Evolutionary conservation across 768 basidiomycete species (phyloP).

Genomic region (Kwoniella europaea): DNA sequence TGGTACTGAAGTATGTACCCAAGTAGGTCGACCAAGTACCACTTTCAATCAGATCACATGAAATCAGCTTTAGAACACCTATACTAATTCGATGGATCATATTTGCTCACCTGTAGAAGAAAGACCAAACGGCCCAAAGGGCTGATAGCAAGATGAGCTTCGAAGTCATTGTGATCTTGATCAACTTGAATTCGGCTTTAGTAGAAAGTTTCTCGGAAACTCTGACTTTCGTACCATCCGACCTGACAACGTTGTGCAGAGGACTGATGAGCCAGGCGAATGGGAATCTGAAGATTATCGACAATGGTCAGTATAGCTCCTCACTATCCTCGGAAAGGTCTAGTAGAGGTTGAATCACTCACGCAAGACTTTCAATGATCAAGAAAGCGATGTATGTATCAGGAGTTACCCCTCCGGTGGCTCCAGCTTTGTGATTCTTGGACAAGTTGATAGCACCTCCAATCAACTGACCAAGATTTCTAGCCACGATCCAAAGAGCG

Average conservation of each 20-base stretch:
- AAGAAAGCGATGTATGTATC: constrained; percentile 28
- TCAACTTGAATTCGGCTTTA: constrained; percentile 29
- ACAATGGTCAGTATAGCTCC: neutral
- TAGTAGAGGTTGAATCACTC: neutral
- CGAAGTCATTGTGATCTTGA: constrained; percentile 21
- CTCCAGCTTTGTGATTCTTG: constrained; percentile 21
- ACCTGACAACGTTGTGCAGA: constrained; percentile 30
- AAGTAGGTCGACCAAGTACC: constrained; percentile 43
- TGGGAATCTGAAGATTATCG: constrained; percentile 11
- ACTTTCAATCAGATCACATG: neutral
- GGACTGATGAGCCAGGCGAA: constrained; percentile 26
- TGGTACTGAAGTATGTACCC: constrained; percentile 33
- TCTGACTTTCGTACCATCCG: constrained; percentile 33
- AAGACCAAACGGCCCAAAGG: constrained; percentile 25
- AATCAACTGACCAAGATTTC: constrained; percentile 31
- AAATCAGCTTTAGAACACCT: neutral
- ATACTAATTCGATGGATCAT: too few species aligned
- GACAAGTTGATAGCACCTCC: constrained; percentile 36
- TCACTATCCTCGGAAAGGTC: neutral
- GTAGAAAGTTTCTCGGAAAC: constrained; percentile 23
- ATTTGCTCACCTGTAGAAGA: constrained; percentile 19
- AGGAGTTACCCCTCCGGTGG: constrained; percentile 20
- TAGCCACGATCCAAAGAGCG: constrained; percentile 31
- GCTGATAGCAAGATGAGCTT: constrained; percentile 24
- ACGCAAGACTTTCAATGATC: constrained; percentile 25